Base-by-base conservation (phyloP, 805 yeast species). In the Maudiozyma barnettii region DNA sequence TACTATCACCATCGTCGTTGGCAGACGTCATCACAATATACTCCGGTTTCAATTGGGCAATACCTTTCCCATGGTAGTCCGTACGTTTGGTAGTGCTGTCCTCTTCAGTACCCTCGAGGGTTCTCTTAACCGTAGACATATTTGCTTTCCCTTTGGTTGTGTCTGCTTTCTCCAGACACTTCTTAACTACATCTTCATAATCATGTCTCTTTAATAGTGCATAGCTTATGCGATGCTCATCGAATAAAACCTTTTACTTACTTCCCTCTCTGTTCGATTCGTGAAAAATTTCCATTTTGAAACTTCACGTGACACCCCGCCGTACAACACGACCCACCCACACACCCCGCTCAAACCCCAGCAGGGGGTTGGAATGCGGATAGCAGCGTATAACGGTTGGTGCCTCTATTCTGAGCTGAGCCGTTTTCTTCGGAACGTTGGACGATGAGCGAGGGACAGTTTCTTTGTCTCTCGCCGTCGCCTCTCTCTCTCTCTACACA, bases 31-130 rank as follows among this genome's bases (percentile, higher is more conserved):
- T 67, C 6, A 83, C 67, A 9, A 84, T 66, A 53, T 55, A 89
- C 58, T 89, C 93, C 2, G 81, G 67, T 64, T 88, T 89, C 57
- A 88, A 75, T 10, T 81, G 76, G 0, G 96, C 95, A 45, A 82
- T 69, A 42, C 96, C 95, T 51, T 76, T 78, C 12, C 19, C 18
- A 14, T 14, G 12, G 10, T 26, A 29, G 21, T 20, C 29, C 21
- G 66, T 59, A 39, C 52, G 58, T 38, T 54, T 57, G 50, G 61
- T 57, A 12, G 43, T 53, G 40, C 30, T 14, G 12, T 29, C 30
- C n/a, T 18, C 47, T 13, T 16, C 45, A 21, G 12, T 21, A 36
- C n/a, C 19, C 19, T 41, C 44, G 13, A 29, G 23, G 10, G 33
- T 8, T 16, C 43, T 26, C 29, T 41, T 31, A 14, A 18, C n/a